Evolutionary conservation across 495 filamentous ascomycete species (phyloP).

Genomic region (Neurospora intermedia): DNA sequence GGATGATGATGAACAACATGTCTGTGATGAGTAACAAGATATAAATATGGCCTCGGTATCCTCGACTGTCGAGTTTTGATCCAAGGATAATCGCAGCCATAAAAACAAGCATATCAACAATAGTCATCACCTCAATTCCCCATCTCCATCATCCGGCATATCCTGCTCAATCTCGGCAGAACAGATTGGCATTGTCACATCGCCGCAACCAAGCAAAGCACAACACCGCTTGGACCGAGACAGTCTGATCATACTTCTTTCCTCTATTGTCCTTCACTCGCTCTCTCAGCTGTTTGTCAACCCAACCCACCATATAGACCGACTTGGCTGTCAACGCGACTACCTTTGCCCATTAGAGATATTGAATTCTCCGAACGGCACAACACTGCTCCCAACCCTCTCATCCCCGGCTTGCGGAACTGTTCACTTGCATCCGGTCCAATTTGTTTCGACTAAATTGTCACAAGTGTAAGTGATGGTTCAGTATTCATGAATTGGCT

Average conservation of each 20-base stretch:
- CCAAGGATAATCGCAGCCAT: background rate
- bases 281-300: background rate
- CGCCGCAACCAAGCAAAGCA: background rate
- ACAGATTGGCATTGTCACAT: background rate
- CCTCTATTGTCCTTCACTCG: background rate
- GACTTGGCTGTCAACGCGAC: background rate
- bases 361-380: background rate
- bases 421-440: background rate
- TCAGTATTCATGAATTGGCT: background rate
- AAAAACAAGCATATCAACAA: background rate
- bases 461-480: background rate
- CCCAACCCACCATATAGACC: background rate
- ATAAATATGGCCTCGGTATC: constrained; percentile 13
- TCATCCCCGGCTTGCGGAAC: background rate
- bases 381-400: background rate
- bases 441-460: background rate
- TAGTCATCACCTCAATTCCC: background rate
- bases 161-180: background rate
- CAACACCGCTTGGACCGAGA: background rate
- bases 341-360: background rate
- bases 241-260: background rate
- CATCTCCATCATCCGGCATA: background rate
- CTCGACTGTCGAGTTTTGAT: background rate
- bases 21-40: constrained; percentile 1
- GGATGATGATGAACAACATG: background rate